A percentile compares a stretch with the other conserved stretches of the same genome.
Evolutionary conservation across 495 filamentous ascomycete species (phyloP).

Genomic region (Aspergillus nidulans): DNA sequence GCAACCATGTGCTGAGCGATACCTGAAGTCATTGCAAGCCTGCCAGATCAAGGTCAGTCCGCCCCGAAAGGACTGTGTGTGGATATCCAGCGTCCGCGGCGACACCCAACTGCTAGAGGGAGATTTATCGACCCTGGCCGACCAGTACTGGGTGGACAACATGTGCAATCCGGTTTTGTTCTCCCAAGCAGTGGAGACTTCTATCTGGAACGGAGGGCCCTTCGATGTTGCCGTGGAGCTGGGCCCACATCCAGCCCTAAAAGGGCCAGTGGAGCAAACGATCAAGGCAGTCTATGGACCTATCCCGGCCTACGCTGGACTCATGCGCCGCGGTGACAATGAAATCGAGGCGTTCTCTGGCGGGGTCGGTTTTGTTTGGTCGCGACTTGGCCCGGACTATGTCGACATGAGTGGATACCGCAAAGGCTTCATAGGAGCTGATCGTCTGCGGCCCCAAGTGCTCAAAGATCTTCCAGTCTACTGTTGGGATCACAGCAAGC

Average conservation of each 20-base stretch:
- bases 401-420: background rate
- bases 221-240: conserved; percentile 44
- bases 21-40: background rate
- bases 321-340: conserved; percentile 32
- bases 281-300: conserved; percentile 23
- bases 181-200: background rate
- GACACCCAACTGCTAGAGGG: background rate
- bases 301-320: conserved; percentile 34
- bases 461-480: conserved; percentile 46
- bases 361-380: conserved; percentile 28
- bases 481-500: conserved; percentile 44
- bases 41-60: background rate
- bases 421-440: background rate
- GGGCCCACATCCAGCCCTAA: conserved; percentile 54
- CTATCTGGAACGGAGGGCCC: background rate
- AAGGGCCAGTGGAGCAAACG: conserved; percentile 40
- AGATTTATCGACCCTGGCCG: background rate
- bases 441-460: background rate
- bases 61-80: background rate
- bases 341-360: conserved; percentile 37
- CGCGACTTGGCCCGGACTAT: background rate
- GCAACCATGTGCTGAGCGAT: background rate
- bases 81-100: background rate
- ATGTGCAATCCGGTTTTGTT: conserved; percentile 6
- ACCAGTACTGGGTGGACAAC: background rate